Evolutionary conservation across 2,329 filamentous ascomycete genomes (phyloP).

Genomic region (Colletotrichum plurivorum): DNA sequence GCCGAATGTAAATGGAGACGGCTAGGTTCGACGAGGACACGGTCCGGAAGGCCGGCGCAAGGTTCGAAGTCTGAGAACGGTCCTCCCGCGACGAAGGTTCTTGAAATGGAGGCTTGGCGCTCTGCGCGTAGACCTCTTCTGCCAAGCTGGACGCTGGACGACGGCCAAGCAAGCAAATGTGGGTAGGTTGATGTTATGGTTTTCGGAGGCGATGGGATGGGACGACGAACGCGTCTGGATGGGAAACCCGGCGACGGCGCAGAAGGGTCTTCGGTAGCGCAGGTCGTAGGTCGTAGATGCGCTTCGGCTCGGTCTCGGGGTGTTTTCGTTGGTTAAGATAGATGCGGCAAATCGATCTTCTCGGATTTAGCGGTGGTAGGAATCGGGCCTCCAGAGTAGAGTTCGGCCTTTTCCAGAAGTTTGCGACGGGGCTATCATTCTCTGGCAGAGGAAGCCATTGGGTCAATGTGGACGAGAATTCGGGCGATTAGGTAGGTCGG

Average conservation of each 20-base stretch:
- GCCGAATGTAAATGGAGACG: not conserved
- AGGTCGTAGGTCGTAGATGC: too few relatives aligned
- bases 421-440: constrained; percentile 38
- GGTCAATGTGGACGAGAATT: not conserved
- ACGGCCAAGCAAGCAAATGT: constrained; percentile 24
- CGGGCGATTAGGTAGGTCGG: not conserved
- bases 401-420: constrained; percentile 37
- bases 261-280: not conserved
- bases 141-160: constrained; percentile 17
- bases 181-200: constrained; percentile 18
- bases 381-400: constrained; percentile 37
- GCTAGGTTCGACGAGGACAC: not conserved
- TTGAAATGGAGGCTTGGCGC: constrained; percentile 34
- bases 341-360: too few relatives aligned
- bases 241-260: not conserved
- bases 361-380: constrained; percentile 35
- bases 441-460: constrained; percentile 34
- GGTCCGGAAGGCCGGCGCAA: constrained; percentile 23
- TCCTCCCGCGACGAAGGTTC: constrained; percentile 19
- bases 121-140: constrained; percentile 31
- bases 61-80: constrained; percentile 2
- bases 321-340: too few relatives aligned
- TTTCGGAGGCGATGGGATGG: constrained; percentile 26
- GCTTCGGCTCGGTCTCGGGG: too few relatives aligned
- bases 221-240: constrained; percentile 10